Percentiles rank a stretch among this genome's conserved stretches.
Conservation (phyloP, 768 basidiomycete species). For the Lentinus brumalis region DNA sequence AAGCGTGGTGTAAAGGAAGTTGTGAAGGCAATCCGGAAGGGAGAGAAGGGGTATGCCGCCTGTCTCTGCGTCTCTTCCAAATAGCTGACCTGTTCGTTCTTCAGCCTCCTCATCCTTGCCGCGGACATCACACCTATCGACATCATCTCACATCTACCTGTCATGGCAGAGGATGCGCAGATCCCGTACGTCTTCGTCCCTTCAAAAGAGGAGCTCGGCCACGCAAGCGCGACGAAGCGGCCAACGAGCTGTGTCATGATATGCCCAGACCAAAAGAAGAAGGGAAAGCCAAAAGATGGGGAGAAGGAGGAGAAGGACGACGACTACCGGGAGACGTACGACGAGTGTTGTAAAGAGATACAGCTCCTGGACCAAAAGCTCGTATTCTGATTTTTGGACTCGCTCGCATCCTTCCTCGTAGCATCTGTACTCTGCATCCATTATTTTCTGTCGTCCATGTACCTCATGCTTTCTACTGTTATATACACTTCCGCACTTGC, state of each 20-base stretch:
- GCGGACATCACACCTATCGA: slow-evolving; percentile 98
- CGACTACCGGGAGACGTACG: slow-evolving; percentile 85
- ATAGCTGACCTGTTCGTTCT: neutral
- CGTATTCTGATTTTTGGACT: slow-evolving; percentile 60
- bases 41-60: slow-evolving; percentile 84
- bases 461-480: slow-evolving; percentile 12
- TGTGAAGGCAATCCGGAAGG: slow-evolving; percentile 95
- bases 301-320: slow-evolving; percentile 64
- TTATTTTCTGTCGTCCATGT: slow-evolving; percentile 14
- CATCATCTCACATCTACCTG: slow-evolving; percentile 95
- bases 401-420: slow-evolving; percentile 53
- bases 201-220: slow-evolving; percentile 94
- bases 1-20: slow-evolving; percentile 99
- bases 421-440: slow-evolving; percentile 18
- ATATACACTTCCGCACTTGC: slow-evolving; percentile 3
- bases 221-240: slow-evolving; percentile 94
- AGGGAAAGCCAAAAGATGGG: slow-evolving; percentile 57
- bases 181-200: slow-evolving; percentile 89
- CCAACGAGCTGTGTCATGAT: slow-evolving; percentile 98
- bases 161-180: slow-evolving; percentile 90
- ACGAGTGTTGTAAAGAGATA: slow-evolving; percentile 86
- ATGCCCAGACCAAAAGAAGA: slow-evolving; percentile 79
- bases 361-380: slow-evolving; percentile 74
- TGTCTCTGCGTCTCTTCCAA: neutral
- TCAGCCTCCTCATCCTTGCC: slow-evolving; percentile 86